Base-by-base conservation (phyloP, 2,329 filamentous ascomycete species). In the Cercospora beticola region DNA sequence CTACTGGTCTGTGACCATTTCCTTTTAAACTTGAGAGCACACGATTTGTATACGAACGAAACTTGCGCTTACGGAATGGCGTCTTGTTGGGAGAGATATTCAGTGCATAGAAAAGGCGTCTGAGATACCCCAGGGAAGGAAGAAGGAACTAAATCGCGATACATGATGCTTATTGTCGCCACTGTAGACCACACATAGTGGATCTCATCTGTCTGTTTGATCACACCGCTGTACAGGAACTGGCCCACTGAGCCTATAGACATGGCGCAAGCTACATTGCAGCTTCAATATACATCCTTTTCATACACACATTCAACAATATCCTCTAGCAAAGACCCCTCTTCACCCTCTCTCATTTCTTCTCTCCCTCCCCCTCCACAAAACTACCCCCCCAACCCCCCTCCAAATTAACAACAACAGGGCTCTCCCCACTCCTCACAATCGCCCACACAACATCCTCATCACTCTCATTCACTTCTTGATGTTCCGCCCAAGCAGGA, bases 401-500 rank as follows among this genome's bases (percentile, higher is more conserved):
- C 1, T 67, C 66, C 52, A 72, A 61, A 65, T 72, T 72, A 5
- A 71, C 69, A 7, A 72, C 71, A 26, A 71, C 68, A 10, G 67
- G 67, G 12, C 65, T 65, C 60, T 68, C 67, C 6, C 71, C 67
- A 62, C 63, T 66, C 23, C 89, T 84, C 5, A 88, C 87, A 56
- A 92, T 85, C 10, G 91, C 84, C 87, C 89, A 91, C 43, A 88
- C 85, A 1, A 90, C 80, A 58, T 90, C 87, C 33, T 86, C 84
- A 54, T 88, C 86, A 1, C 85, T 85, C 43, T 91, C 86, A 73
- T 92, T 92, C 21, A 89, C 81, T 64, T 89, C 85, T 76, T 92
- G 89, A 78, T 92, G 89, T 76, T 92, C 89, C 0, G 87, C 87
- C 83, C 86, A 91, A 0, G 89, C 86, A 0, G 90, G 90, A 12